Evolutionary conservation across 23 red algal genomes (phyloP), one percentile per base, ranked within the genome.

Genomic region (Gracilariopsis chorda): DNA sequence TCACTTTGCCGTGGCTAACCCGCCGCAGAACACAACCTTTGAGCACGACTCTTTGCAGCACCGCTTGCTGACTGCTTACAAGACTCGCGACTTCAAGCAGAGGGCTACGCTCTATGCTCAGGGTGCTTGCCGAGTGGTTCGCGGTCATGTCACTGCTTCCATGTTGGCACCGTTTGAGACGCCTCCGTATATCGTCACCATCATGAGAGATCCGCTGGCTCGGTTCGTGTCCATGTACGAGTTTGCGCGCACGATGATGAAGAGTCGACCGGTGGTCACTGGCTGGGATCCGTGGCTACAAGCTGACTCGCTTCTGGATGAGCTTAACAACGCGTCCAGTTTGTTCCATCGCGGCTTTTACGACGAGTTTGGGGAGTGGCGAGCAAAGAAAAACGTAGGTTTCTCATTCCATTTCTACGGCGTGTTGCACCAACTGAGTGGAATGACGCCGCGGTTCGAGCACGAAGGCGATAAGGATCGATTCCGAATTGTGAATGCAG

Each of bases 391-490:
- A 12, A 63, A 63, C n/a, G 47, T 73, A 14, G 78, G 59, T 25
- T 83, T 83, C 16, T 58, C 78, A 13, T 83, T 83, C 62, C 53
- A 46, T 16, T 83, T 83, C 59, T 83, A 83, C 44, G 78, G 78
- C 37, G 52, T 46, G 21, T 53, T 83, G 12, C 59, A 83, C 33
- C 78, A 83, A 44, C 78, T 83, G 6, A 61, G 51, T 59, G 78
- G 78, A 40, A 43, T 83, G 1, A 39, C 17, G 28, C 78, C 78
- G 7, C 4, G 49, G 13, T 83, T 83, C 62, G 47, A 42, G 16
- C 51, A 63, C 20, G 56, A 61, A 10, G 78, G 39, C 7, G 55
- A 83, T 36, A 49, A 49, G 3, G 29, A 64, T 44, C 55, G 41
- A 9, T 83, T 83, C 28, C 53, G 78, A 17, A 83, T 83, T 16